Evolutionary conservation across 306 rosid genomes (phyloP).

Genomic region (Oemleria cerasiformis): DNA sequence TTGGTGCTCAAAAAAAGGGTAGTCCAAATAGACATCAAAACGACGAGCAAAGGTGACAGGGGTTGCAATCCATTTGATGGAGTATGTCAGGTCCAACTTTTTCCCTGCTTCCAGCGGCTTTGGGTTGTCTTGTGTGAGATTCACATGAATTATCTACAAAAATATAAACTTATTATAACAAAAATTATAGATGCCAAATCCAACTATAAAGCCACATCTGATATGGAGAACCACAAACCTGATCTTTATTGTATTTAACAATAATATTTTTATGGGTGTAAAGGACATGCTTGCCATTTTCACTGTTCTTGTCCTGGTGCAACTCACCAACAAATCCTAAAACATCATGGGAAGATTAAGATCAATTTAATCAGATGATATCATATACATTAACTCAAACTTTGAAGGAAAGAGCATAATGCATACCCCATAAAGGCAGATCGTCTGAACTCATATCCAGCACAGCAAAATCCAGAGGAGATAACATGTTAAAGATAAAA

Average conservation of each 20-base stretch:
- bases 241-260: slow-evolving; percentile 84
- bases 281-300: slow-evolving; percentile 78
- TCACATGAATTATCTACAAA: slow-evolving; percentile 89
- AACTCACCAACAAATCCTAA: slow-evolving; percentile 90
- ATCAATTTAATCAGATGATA: slow-evolving; percentile 17
- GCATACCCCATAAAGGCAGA: slow-evolving; percentile 96
- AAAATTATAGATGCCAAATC: slow-evolving; percentile 26
- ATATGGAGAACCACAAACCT: slow-evolving; percentile 53
- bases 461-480: slow-evolving; percentile 38
- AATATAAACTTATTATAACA: slow-evolving; percentile 18
- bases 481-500: slow-evolving; percentile 30
- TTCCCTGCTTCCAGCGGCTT: slow-evolving; percentile 69
- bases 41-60: slow-evolving; percentile 83
- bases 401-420: slow-evolving; percentile 18
- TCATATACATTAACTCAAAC: background rate
- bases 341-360: slow-evolving; percentile 22
- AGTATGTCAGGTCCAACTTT: slow-evolving; percentile 73
- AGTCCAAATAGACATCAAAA: slow-evolving; percentile 92
- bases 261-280: slow-evolving; percentile 74
- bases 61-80: slow-evolving; percentile 81
- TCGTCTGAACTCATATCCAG: slow-evolving; percentile 70
- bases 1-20: slow-evolving; percentile 99
- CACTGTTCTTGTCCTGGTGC: slow-evolving; percentile 77
- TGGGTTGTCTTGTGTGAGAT: slow-evolving; percentile 77
- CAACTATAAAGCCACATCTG: slow-evolving; percentile 6